Evolutionary conservation across 179 eudicot genomes (phyloP), one percentile per base, ranked within the genome.

Genomic region (Spinacia oleracea): DNA sequence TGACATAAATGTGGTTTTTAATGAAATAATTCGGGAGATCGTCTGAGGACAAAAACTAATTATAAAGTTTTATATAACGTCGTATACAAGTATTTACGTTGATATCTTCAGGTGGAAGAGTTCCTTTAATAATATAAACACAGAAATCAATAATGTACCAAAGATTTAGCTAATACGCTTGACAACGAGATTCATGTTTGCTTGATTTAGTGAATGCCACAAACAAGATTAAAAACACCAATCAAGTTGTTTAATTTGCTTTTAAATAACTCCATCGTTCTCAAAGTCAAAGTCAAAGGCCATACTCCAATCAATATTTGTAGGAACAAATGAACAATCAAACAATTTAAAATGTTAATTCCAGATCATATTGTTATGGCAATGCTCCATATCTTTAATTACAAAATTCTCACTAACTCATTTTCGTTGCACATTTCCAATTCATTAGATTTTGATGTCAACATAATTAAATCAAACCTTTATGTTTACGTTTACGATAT

Each of bases 241-340:
- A n/a, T n/a, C 45, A 11, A 65, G 14, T 18, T 35, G 45, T 65
- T n/a, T n/a, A n/a, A n/a, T n/a, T 65, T 65, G 25, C 14, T 65
- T 34, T 3, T 27, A 4, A 6, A 34, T 16, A 14, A 65, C 43
- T 65, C 45, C 10, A 62, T 65, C 11, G 18, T 7, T 18, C 70
- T 18, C 53, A 69, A 69, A 40, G 53, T 69, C 53, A 69, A 69
- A 69, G 53, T 18, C 51, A 65, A 69, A 69, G 43, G 53, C 31
- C 51, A 65, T 65, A 45, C 43, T 40, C 53, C 53, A 42, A 42
- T 25, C 72, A 69, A 69, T 42, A 21, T 69, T 12, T 43, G 18
- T 43, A 21, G 72, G 51, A 40, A 42, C 31, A 69, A n/a, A n/a
- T n/a, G n/a, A n/a, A n/a, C n/a, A n/a, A n/a, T 10, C 51, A 43